phyloP scores from a whole-genome alignment of 768 basidiomycete genomes.

The Mycena sanguinolenta region DNA sequence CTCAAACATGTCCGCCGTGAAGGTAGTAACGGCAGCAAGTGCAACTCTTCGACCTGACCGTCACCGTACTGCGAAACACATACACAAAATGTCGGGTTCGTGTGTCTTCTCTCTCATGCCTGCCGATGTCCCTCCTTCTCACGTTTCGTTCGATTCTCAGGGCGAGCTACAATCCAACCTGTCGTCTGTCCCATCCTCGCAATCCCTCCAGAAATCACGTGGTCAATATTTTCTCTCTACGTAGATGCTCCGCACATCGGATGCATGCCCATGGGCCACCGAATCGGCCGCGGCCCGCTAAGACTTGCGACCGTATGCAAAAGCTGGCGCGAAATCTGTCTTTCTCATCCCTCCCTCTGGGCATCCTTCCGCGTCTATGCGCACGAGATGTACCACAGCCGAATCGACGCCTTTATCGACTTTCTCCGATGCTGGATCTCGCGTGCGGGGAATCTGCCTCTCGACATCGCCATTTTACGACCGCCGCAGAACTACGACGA shows the following conservation, averaged over 20 bases:
- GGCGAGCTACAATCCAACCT: too few relatives aligned
- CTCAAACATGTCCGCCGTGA: too few relatives aligned
- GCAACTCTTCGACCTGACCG: too few relatives aligned
- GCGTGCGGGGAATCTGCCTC: not conserved
- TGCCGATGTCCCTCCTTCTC: too few relatives aligned
- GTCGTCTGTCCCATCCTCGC: not conserved
- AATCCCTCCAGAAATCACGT: not conserved
- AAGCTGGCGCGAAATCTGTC: not conserved
- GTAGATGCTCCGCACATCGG: not conserved
- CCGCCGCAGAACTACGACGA: not conserved
- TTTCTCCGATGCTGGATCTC: slow-evolving; percentile 7
- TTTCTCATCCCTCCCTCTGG: not conserved
- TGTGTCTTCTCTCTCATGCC: too few relatives aligned
- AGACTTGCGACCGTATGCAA: not conserved
- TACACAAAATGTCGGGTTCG: too few relatives aligned
- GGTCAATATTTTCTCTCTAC: not conserved
- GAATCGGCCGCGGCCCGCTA: not conserved
- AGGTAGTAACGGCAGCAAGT: too few relatives aligned
- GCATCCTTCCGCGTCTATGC: not conserved
- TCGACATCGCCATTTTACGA: not conserved
- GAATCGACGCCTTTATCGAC: slow-evolving; percentile 1
- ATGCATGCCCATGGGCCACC: not conserved
- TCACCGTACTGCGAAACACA: too few relatives aligned
- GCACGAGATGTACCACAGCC: slow-evolving; percentile 2
- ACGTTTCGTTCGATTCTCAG: too few relatives aligned